Evolutionary conservation across 2,329 filamentous ascomycete genomes (phyloP).

Genomic region (Mariannaea elegans): DNA sequence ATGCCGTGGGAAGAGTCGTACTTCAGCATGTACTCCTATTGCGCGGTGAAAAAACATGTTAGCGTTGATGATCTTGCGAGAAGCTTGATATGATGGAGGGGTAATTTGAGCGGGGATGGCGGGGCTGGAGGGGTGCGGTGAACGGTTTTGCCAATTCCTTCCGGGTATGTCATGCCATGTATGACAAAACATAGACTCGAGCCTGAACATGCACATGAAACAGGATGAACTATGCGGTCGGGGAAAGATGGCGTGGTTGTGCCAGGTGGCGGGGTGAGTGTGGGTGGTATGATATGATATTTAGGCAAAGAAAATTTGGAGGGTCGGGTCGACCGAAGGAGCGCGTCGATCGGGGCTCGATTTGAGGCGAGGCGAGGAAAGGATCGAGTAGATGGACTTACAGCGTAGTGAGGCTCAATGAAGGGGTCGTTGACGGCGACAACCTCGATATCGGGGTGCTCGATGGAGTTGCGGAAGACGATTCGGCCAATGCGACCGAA

Average conservation of each 20-base stretch:
- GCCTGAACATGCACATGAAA: neutral
- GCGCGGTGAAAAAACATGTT: constrained; percentile 11
- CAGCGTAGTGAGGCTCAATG: constrained; percentile 97
- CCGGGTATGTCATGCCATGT: neutral
- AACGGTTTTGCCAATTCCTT: neutral
- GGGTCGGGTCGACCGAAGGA: neutral
- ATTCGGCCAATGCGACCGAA: constrained; percentile 99
- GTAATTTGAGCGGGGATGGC: constrained; percentile 4
- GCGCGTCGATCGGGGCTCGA: constrained; percentile 25
- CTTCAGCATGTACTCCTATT: constrained; percentile 99
- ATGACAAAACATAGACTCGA: neutral
- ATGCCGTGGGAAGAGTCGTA: constrained; percentile 97
- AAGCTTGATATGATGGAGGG: constrained; percentile 25
- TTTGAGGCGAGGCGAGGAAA: constrained; percentile 3
- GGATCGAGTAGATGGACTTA: constrained; percentile 62
- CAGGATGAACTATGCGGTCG: constrained; percentile 1
- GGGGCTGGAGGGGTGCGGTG: neutral
- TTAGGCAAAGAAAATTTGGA: neutral
- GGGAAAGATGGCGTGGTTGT: constrained; percentile 2
- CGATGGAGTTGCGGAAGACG: constrained; percentile 96
- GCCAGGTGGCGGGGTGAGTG: neutral
- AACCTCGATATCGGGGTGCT: constrained; percentile 89
- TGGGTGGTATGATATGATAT: constrained; percentile 21
- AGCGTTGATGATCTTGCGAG: neutral
- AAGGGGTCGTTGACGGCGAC: constrained; percentile 99